Evolutionary conservation across 2,329 filamentous ascomycete species (phyloP).

Genomic region (Epichloe elymi): DNA sequence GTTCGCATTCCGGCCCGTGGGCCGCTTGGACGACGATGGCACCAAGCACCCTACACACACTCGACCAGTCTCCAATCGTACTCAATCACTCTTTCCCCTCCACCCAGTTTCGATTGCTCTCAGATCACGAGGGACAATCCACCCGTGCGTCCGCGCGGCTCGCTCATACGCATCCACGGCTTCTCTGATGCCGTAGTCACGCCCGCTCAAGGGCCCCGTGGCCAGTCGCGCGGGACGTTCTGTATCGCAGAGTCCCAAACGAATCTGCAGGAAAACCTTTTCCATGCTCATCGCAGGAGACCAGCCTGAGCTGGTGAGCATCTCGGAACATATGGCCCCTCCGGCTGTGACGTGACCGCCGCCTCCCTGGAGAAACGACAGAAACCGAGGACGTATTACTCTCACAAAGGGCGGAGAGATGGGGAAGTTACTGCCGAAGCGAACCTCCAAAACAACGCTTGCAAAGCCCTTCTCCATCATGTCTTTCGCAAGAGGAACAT

Average conservation of each 20-base stretch:
- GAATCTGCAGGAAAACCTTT: constrained; percentile 67
- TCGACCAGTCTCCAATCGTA: background rate
- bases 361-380: constrained; percentile 57
- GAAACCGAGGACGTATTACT: constrained; percentile 66
- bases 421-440: constrained; percentile 66
- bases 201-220: background rate
- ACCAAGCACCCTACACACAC: too few relatives aligned
- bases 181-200: constrained; percentile 54
- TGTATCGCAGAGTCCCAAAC: constrained; percentile 55
- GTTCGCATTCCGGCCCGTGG: too few relatives aligned
- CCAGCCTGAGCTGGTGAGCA: constrained; percentile 78
- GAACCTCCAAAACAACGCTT: constrained; percentile 69
- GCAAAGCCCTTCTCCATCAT: constrained; percentile 49
- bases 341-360: constrained; percentile 78
- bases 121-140: constrained; percentile 56
- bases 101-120: constrained; percentile 22
- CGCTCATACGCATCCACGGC: constrained; percentile 62
- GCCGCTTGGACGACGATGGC: too few relatives aligned
- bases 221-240: constrained; percentile 67
- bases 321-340: constrained; percentile 73
- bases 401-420: constrained; percentile 73
- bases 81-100: background rate
- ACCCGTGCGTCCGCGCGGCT: constrained; percentile 54
- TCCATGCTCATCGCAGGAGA: constrained; percentile 60
- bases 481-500: constrained; percentile 58